Percentiles rank a stretch among this genome's conserved stretches.
Conservation (phyloP, 805 yeast genomes). For the Schwanniomyces sp. region DNA sequence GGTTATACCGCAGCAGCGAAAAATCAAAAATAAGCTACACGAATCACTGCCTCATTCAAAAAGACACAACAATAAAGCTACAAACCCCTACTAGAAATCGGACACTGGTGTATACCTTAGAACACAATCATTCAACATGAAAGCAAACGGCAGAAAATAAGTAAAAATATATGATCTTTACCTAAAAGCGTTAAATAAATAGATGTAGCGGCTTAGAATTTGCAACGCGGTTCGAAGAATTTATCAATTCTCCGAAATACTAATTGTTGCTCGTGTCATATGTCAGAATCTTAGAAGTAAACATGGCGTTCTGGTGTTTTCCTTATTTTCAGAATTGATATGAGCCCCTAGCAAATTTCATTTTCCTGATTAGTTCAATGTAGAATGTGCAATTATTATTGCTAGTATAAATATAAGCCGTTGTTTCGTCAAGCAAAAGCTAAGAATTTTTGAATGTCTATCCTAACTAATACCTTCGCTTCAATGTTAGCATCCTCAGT, state of each 20-base stretch:
- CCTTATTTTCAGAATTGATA: not conserved
- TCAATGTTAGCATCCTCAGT: not conserved
- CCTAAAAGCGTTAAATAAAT: not conserved
- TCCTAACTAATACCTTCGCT: not conserved
- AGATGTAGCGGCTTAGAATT: not conserved
- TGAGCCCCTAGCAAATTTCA: not conserved
- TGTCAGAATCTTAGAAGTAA: not conserved
- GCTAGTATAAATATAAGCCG: not conserved
- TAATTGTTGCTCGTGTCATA: not conserved
- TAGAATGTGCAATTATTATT: not conserved
- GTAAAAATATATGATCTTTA: not conserved
- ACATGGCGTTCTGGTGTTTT: not conserved
- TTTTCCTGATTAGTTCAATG: not conserved
- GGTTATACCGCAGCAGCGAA: not conserved
- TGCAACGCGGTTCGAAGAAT: not conserved
- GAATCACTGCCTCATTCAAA: not conserved
- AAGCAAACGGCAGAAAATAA: not conserved
- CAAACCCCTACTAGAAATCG: not conserved
- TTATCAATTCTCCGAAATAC: not conserved
- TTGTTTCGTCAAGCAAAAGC: not conserved
- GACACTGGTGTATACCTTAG: not conserved
- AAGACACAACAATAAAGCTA: not conserved
- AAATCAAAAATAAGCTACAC: not conserved
- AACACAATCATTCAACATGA: not conserved
- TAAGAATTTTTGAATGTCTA: not conserved